These are phyloP conservation scores for Cunninghamia lanceolata DNA, from an alignment of 75 land plant genomes.

Conservation along the genomic window DNA sequence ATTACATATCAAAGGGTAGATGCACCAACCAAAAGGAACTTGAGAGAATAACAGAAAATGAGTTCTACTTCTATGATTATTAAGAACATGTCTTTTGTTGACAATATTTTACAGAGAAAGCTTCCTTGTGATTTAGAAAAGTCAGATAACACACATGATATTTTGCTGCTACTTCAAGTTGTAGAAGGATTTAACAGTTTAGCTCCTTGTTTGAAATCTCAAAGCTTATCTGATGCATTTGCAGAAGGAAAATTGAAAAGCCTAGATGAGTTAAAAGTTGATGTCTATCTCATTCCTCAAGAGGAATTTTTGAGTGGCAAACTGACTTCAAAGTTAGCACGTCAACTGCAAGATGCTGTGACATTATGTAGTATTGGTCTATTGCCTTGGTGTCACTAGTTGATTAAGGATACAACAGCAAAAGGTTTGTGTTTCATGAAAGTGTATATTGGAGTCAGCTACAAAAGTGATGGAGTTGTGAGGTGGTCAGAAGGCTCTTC, in stretches of 20 bases:
- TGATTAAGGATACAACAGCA: constrained; percentile 72
- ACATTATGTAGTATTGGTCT: constrained; percentile 51
- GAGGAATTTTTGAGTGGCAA: constrained; percentile 70
- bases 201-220: constrained; percentile 42
- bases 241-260: constrained; percentile 51
- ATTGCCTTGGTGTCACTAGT: constrained; percentile 79
- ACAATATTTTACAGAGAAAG: no score
- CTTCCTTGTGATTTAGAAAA: no score
- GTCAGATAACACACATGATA: no score
- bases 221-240: constrained; percentile 48
- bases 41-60: background rate
- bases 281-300: constrained; percentile 38
- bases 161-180: constrained; percentile 56
- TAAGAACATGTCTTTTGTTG: no score
- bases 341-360: constrained; percentile 76
- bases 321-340: constrained; percentile 82
- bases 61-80: background rate
- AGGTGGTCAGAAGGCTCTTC: constrained; percentile 80
- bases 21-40: background rate
- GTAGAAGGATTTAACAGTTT: constrained; percentile 67
- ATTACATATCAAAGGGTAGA: constrained; percentile 23
- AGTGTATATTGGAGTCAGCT: constrained; percentile 84
- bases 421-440: constrained; percentile 86
- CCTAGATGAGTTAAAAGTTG: constrained; percentile 40
- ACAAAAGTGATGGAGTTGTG: constrained; percentile 95